Base-by-base conservation (phyloP, 1,139 yeast species). In the Lipomyces yarrowii region DNA sequence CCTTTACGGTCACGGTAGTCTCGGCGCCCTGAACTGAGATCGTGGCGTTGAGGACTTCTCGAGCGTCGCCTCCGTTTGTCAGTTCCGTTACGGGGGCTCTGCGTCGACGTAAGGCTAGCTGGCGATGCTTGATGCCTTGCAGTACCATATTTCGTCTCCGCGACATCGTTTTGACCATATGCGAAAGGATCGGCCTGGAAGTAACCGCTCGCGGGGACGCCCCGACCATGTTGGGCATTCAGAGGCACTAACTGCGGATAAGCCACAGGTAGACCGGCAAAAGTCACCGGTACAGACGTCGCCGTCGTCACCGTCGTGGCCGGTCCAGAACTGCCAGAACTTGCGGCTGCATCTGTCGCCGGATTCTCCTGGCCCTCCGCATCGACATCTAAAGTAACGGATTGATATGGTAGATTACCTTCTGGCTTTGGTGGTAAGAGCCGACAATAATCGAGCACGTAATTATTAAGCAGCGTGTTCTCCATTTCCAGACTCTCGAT, bases 361-460 rank as follows among this genome's bases (percentile, higher is more conserved):
- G 6, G 53, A 48, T 52, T 54, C 68, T 13, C 59, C 57, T 33
- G 51, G 33, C 13, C 18, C 57, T 35, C 32, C 63, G 51, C 51
- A 52, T 26, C 18, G n/a, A 21, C 56, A 52, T 37, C 48, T 57
- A 15, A 21, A 39, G 60, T 21, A 33, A n/a, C 55, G 42, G 53
- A n/a, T 11, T 52, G 60, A 57, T 56, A 37, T 33, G 66, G 62
- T 35, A 62, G 32, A 21, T 42, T 8, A 26, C 64, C 69, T 30
- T 67, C 70, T 4, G 60, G 32, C 35, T 62, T 55, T 10, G 71
- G 64, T 21, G 66, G 68, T 21, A 67, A 42, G 5, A 64, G 57
- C 30, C 69, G 59, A 62, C 69, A 60, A 18, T 70, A 64, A 56
- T 70, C 72, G 10, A 62, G 48, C 21, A 70, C 65, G 55, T 69